Base-by-base conservation (phyloP, 1,139 yeast species). In the Sugiyamaella sp. region DNA sequence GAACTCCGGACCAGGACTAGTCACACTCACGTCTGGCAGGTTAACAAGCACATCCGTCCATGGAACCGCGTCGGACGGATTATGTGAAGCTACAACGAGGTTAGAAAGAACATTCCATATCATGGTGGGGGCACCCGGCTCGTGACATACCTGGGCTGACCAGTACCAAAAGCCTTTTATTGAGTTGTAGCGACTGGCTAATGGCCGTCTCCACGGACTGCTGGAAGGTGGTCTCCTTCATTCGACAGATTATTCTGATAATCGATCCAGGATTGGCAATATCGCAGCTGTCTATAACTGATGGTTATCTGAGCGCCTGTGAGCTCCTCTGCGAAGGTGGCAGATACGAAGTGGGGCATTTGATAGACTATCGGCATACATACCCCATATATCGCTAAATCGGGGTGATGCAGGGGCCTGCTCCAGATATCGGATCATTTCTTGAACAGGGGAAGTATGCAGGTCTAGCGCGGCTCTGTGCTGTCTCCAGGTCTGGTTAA, bases 181-280 rank as follows among this genome's bases (percentile, higher is more conserved):
- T 41, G 19, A 41, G 35, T 19, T 41, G 40, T 45, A 58, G 29
- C 10, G 60, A 53, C 45, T 24, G 48, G 24, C 56, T 46, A 17
- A 58, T 52, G n/a, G 60, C 61, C 38, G 47, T 45, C 33, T 55
- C 51, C 14, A 57, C 59, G 27, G 60, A 53, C 33, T 38, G 40
- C 32, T 53, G 48, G 50, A 52, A 55, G 24, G 44, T 41, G 24
- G 53, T 33, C 35, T 46, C 43, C 27, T 22, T 41, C 51, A 48
- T 48, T 35, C 22, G 48, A n/a, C n/a, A n/a, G n/a, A n/a, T n/a
- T n/a, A n/a, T n/a, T n/a, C n/a, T n/a, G n/a, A n/a, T n/a, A n/a
- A n/a, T n/a, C n/a, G n/a, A n/a, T n/a, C n/a, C n/a, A n/a, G n/a
- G n/a, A n/a, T n/a, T n/a, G n/a, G n/a, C n/a, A n/a, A n/a, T n/a